phyloP scores from a whole-genome alignment of 352 stramenopile genomes.

The Phytophthora palmivora region DNA sequence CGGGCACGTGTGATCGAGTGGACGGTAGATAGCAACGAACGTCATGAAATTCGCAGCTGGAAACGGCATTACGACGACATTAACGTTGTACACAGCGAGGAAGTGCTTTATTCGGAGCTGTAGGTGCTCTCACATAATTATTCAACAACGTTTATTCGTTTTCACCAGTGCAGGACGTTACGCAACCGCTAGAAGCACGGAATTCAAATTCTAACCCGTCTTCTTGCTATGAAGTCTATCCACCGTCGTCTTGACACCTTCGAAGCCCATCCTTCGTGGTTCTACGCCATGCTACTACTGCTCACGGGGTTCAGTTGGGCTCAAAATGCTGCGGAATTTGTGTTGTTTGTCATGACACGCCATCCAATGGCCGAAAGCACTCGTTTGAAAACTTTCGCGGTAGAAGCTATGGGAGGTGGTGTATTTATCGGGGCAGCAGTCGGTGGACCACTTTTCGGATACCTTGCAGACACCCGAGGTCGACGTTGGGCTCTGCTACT shows the following conservation, averaged over 20 bases:
- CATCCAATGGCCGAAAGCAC: slow-evolving; percentile 23
- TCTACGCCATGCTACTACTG: slow-evolving; percentile 38
- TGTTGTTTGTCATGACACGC: slow-evolving; percentile 43
- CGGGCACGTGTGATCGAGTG: slow-evolving; percentile 67
- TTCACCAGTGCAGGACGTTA: neutral
- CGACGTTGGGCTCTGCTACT: slow-evolving; percentile 32
- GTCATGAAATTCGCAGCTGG: slow-evolving; percentile 52
- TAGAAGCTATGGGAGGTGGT: slow-evolving; percentile 26
- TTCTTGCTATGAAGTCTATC: neutral
- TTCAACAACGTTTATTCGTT: slow-evolving; percentile 11
- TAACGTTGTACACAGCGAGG: slow-evolving; percentile 22
- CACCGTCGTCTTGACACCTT: slow-evolving; percentile 24
- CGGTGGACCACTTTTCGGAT: slow-evolving; percentile 37
- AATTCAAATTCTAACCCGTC: neutral
- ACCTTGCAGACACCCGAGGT: slow-evolving; percentile 35
- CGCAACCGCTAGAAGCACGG: neutral
- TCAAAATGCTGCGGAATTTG: slow-evolving; percentile 37
- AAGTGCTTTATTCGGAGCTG: slow-evolving; percentile 42
- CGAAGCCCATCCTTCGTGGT: slow-evolving; percentile 21
- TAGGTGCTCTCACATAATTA: slow-evolving; percentile 28
- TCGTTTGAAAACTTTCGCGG: slow-evolving; percentile 20
- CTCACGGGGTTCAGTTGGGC: slow-evolving; percentile 41
- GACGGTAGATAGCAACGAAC: slow-evolving; percentile 44
- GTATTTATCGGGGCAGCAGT: slow-evolving; percentile 28
- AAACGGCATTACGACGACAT: slow-evolving; percentile 48